These are phyloP conservation scores for Talaromyces borbonicus DNA, from an alignment of 495 filamentous ascomycete species.

Conservation along the genomic window DNA sequence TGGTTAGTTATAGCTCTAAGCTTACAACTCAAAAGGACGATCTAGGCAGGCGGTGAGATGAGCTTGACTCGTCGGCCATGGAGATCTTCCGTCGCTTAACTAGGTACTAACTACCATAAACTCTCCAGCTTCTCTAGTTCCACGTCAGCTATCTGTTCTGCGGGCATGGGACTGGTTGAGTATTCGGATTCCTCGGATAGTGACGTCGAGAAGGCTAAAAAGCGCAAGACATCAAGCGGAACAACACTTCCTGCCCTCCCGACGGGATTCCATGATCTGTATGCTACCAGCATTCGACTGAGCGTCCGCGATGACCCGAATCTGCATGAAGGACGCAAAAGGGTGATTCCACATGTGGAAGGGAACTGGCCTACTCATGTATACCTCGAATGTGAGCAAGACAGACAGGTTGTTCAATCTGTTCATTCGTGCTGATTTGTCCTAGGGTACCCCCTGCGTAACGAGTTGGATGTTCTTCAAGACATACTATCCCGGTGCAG, in stretches of 20 bases:
- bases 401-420: background rate
- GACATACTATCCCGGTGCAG: constrained; percentile 39
- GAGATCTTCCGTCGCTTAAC: no score
- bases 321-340: constrained; percentile 74
- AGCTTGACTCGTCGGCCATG: no score
- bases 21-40: no score
- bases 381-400: constrained; percentile 76
- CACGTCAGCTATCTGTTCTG: background rate
- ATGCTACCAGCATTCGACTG: constrained; percentile 62
- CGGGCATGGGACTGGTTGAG: constrained; percentile 54
- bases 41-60: no score
- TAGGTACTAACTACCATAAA: constrained; percentile 1
- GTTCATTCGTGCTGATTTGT: constrained; percentile 11
- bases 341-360: constrained; percentile 71
- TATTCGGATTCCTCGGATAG: constrained; percentile 61
- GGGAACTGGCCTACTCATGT: constrained; percentile 91
- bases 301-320: constrained; percentile 71
- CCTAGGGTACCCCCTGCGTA: constrained; percentile 59
- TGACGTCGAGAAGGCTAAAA: constrained; percentile 21
- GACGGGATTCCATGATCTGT: constrained; percentile 74
- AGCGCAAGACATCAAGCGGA: no score
- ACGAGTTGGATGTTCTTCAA: constrained; percentile 44
- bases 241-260: constrained; percentile 77
- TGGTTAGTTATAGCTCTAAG: no score
- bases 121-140: background rate